Base-by-base conservation (phyloP, 2,329 filamentous ascomycete species). In the Botrytis fabae region DNA sequence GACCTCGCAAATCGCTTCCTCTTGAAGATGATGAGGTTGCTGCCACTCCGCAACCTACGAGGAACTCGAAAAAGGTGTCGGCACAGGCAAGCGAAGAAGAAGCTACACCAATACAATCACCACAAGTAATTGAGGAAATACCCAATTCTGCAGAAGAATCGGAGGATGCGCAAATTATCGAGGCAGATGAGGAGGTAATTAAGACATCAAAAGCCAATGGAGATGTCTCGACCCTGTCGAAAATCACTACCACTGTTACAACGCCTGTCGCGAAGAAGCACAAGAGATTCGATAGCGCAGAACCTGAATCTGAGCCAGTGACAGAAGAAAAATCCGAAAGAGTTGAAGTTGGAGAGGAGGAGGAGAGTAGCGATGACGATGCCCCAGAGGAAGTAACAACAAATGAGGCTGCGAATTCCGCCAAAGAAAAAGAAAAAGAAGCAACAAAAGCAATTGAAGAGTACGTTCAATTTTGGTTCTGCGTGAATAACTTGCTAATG, bases 301-400 rank as follows among this genome's bases (percentile, higher is more conserved):
- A 79, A 40, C 66, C 74, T 28, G 77, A 79, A n/a, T 64, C 74
- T n/a, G 71, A 75, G 25, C 57, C 51, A 44, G 75, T 76, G 25
- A 22, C 28, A 35, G 64, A 71, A 28, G 32, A 42, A 10, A 54
- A 70, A 38, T 35, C 62, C 6, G 70, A 71, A 42, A 46, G 22
- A 2, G 59, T 59, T 25, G 54, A 75, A 4, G 20, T 32, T 9
- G 20, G 28, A n/a, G 70, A 69, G 6, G 42, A 68, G 14, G 75
- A 74, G 8, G 76, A 75, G 42, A 73, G 71, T n/a, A 79, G 78
- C 63, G 79, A 80, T 38, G 78, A 81, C 68, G 79, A 80, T 73
- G 79, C 79, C 18, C 79, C 79, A 59, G 79, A 81, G 70, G 78
- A 76, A 35, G 75, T 80, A 59, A 77, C 75, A 22, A 75, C 73